phyloP scores from a whole-genome alignment of 2,329 filamentous ascomycete species.

The Xylariaceae sp. region DNA sequence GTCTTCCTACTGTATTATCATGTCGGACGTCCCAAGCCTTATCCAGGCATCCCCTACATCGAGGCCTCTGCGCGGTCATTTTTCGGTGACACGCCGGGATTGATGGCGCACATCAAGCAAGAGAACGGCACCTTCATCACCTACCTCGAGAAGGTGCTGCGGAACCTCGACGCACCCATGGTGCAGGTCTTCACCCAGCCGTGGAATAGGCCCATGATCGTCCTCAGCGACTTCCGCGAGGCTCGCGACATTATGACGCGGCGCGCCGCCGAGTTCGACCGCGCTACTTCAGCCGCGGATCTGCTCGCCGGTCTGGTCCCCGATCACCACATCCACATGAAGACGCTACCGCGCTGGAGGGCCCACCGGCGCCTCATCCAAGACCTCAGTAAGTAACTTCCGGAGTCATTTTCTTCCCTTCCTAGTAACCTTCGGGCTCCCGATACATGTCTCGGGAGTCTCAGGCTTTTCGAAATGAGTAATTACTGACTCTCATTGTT shows the following conservation, averaged over 20 bases:
- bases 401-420: no score
- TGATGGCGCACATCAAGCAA: neutral
- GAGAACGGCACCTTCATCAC: neutral
- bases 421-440: no score
- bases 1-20: no score
- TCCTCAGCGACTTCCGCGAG: constrained; percentile 43
- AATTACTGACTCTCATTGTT: no score
- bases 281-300: constrained; percentile 31
- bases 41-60: constrained; percentile 21
- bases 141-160: constrained; percentile 10
- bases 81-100: constrained; percentile 11
- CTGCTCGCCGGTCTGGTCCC: constrained; percentile 27
- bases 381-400: no score
- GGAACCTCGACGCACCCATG: constrained; percentile 31
- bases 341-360: constrained; percentile 38
- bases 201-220: constrained; percentile 38
- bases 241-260: constrained; percentile 42
- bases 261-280: constrained; percentile 41
- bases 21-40: constrained; percentile 10
- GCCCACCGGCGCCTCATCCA: constrained; percentile 40
- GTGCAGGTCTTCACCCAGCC: constrained; percentile 44
- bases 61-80: neutral
- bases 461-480: no score
- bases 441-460: no score
- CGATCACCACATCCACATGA: constrained; percentile 41